Evolutionary conservation across 1,284 basidiomycete species (phyloP).

Genomic region (Melampsora larici-populina): DNA sequence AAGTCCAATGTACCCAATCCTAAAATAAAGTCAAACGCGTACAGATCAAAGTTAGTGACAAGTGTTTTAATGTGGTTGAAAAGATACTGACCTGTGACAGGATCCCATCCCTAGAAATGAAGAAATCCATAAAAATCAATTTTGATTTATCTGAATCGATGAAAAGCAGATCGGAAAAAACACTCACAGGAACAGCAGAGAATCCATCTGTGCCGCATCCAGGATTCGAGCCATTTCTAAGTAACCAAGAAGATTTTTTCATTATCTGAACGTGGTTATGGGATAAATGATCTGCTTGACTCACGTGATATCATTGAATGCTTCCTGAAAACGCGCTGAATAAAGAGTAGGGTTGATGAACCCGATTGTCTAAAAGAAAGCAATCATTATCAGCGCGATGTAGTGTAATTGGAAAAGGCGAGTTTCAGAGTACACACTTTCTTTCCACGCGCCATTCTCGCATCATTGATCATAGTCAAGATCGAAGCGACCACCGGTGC

Average conservation of each 20-base stretch:
- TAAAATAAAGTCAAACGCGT: no score
- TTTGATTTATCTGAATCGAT: no score
- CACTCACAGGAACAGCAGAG: constrained; percentile 53
- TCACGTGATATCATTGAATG: constrained; percentile 60
- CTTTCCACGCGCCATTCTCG: constrained; percentile 40
- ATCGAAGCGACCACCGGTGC: constrained; percentile 58
- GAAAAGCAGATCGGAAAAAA: not conserved
- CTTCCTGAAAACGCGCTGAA: constrained; percentile 50
- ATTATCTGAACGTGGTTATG: no score
- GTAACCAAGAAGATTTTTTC: not conserved
- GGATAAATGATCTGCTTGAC: not conserved
- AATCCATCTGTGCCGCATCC: constrained; percentile 59
- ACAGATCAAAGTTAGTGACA: no score
- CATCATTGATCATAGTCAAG: constrained; percentile 65
- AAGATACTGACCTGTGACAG: not conserved
- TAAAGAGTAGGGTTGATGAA: constrained; percentile 66
- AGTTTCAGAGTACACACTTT: no score
- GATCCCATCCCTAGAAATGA: not conserved
- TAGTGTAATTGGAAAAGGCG: constrained; percentile 55
- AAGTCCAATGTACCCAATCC: no score
- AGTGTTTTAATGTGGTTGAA: no score
- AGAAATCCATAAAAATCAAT: not conserved
- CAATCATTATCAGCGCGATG: no score
- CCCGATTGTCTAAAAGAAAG: constrained; percentile 55
- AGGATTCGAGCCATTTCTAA: constrained; percentile 58